These are phyloP conservation scores for Balansia obtecta DNA, from an alignment of 2,329 filamentous ascomycete species.

Conservation along the genomic window DNA sequence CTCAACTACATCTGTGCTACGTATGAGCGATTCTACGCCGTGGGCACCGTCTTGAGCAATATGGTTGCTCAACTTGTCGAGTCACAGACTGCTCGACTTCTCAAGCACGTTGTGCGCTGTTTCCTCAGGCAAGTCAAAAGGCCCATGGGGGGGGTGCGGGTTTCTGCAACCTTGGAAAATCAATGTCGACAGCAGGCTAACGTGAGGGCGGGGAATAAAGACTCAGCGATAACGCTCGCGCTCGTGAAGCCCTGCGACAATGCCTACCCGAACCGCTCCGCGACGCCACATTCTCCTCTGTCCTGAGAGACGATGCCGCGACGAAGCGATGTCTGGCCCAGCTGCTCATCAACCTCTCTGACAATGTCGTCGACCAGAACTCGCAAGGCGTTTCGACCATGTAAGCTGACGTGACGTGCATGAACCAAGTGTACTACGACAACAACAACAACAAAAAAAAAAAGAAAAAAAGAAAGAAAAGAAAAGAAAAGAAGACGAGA, in stretches of 20 bases:
- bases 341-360: conserved; percentile 88
- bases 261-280: conserved; percentile 97
- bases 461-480: too few species aligned
- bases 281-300: conserved; percentile 92
- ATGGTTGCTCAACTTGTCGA: conserved; percentile 98
- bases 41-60: conserved; percentile 93
- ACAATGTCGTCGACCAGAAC: conserved; percentile 55
- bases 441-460: too few species aligned
- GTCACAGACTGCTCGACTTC: conserved; percentile 85
- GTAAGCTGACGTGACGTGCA: conserved; percentile 10
- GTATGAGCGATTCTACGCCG: conserved; percentile 96
- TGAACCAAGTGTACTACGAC: not conserved
- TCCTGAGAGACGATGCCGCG: conserved; percentile 90
- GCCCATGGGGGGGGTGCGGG: too few species aligned
- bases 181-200: conserved; percentile 8
- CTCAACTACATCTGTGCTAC: conserved; percentile 98
- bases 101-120: conserved; percentile 96
- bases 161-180: too few species aligned
- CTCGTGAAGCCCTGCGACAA: conserved; percentile 86
- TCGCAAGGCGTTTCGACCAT: conserved; percentile 23
- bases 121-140: conserved; percentile 67
- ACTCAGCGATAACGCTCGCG: conserved; percentile 89
- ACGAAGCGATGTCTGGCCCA: conserved; percentile 97
- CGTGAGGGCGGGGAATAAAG: conserved; percentile 30
- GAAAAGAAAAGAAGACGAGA: too few species aligned